Conservation (phyloP, 495 filamentous ascomycete species). For the Penicillium mononematosum region DNA sequence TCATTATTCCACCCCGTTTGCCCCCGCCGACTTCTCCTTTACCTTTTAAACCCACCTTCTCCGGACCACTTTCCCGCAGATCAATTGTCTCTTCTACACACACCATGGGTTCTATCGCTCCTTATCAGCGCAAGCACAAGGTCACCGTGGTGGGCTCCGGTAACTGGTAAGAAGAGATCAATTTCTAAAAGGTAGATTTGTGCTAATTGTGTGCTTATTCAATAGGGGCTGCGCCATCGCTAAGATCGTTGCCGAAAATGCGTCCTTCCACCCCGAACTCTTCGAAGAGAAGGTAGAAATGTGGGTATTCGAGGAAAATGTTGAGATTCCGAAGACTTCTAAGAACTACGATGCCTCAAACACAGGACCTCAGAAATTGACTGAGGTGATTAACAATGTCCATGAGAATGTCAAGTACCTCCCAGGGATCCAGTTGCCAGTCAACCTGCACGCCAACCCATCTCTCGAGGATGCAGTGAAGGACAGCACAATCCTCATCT, state of each 20-base stretch:
- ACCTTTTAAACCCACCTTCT: conserved; percentile 23
- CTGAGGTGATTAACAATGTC: conserved; percentile 80
- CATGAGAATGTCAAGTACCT: conserved; percentile 99
- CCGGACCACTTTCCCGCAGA: conserved; percentile 19
- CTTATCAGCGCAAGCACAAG: conserved; percentile 74
- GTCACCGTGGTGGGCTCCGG: conserved; percentile 92
- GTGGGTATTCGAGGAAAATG: conserved; percentile 94
- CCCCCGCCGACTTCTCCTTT: conserved; percentile 25
- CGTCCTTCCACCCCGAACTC: conserved; percentile 66
- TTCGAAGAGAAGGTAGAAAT: conserved; percentile 92
- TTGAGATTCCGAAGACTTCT: conserved; percentile 65
- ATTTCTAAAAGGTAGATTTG: neutral
- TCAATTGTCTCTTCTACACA: conserved; percentile 25
- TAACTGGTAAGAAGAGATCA: conserved; percentile 69
- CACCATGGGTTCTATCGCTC: conserved; percentile 44
- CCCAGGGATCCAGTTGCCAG: conserved; percentile 75
- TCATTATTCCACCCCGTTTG: conserved; percentile 15
- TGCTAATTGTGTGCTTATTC: conserved; percentile 11
- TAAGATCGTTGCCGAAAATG: conserved; percentile 95
- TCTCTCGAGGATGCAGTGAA: conserved; percentile 78
- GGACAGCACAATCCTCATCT: conserved; percentile 82
- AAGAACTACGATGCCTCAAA: conserved; percentile 57
- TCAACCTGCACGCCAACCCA: conserved; percentile 86
- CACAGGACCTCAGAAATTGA: conserved; percentile 76
- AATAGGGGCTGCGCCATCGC: conserved; percentile 89